These are phyloP conservation scores for Giardia duodenalis DNA, from an alignment of 208 protist species.

Conservation along the genomic window DNA sequence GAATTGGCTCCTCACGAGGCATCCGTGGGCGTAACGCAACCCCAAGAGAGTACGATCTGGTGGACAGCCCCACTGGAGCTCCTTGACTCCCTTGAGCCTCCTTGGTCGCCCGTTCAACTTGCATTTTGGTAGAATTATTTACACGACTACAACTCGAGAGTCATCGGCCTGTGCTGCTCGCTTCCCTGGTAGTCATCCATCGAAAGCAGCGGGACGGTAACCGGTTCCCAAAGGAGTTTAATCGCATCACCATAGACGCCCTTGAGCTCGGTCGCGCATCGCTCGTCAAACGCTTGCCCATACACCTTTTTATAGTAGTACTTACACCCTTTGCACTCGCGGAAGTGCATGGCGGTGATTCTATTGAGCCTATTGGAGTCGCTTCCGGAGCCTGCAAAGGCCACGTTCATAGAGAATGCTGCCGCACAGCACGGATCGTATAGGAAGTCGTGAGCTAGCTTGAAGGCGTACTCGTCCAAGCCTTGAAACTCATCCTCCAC, in stretches of 20 bases:
- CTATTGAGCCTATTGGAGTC: not conserved
- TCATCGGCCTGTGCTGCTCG: not conserved
- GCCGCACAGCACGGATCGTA: not conserved
- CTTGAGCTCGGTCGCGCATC: not conserved
- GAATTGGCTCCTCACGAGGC: not conserved
- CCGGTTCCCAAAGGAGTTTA: not conserved
- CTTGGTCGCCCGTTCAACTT: no score
- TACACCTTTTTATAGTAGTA: constrained; percentile 6
- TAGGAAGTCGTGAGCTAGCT: not conserved
- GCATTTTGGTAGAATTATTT: no score
- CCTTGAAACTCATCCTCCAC: not conserved
- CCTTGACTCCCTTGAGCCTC: no score
- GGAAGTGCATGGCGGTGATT: not conserved
- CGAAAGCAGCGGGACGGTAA: not conserved
- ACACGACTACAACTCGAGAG: not conserved
- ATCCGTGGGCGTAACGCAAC: not conserved
- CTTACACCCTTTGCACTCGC: not conserved
- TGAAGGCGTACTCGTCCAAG: not conserved
- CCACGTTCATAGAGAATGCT: not conserved
- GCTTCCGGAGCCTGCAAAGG: not conserved
- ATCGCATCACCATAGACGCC: not conserved
- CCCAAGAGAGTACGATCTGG: not conserved
- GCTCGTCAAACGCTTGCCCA: not conserved
- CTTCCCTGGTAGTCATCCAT: not conserved
- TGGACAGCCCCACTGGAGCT: no score